A percentile compares a stretch with the other conserved stretches of the same genome.
Evolutionary conservation across 306 rosid species (phyloP).

Genomic region (Acacia melanoxylon): DNA sequence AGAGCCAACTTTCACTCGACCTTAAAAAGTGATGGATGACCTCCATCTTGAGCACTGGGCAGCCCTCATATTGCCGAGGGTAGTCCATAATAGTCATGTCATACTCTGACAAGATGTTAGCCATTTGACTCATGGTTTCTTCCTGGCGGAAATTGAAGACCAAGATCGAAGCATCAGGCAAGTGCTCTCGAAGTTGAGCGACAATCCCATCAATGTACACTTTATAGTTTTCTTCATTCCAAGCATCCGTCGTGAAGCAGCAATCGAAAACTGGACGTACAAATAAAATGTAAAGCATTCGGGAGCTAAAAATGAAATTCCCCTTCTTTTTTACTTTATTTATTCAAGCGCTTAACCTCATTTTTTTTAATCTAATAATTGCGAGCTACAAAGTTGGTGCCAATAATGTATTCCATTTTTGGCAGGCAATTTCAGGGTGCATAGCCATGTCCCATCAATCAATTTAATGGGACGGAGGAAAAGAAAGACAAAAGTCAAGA

Average conservation of each 20-base stretch:
- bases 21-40: constrained; percentile 83
- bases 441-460: background rate
- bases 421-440: background rate
- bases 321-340: background rate
- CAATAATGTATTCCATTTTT: background rate
- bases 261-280: constrained; percentile 72
- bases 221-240: constrained; percentile 73
- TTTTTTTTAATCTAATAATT: background rate
- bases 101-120: constrained; percentile 61
- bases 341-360: background rate
- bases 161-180: constrained; percentile 68
- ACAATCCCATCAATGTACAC: constrained; percentile 61
- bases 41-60: constrained; percentile 80
- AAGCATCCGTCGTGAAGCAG: constrained; percentile 82
- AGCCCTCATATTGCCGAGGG: constrained; percentile 84
- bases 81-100: constrained; percentile 94
- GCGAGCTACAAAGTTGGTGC: background rate
- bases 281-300: background rate
- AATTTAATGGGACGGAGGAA: background rate
- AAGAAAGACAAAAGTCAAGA: background rate
- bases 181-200: constrained; percentile 60
- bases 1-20: constrained; percentile 93
- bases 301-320: background rate
- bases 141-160: constrained; percentile 85
- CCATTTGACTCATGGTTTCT: constrained; percentile 51